These are phyloP conservation scores for Calonectria crousiana DNA, from an alignment of 2,329 filamentous ascomycete genomes.

Conservation along the genomic window DNA sequence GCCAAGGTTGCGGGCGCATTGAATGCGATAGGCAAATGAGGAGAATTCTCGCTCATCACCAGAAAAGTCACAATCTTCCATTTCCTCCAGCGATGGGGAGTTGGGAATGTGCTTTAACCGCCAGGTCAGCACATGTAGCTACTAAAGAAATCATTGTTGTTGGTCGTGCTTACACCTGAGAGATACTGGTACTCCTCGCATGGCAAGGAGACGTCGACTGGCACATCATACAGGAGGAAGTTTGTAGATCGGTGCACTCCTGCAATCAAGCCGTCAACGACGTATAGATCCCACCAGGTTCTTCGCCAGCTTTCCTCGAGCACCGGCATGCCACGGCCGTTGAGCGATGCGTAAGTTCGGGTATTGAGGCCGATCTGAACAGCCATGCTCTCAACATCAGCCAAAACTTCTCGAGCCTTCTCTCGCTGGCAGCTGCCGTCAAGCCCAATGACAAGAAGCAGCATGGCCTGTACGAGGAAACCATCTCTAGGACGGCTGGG, in stretches of 20 bases:
- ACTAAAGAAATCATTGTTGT: neutral
- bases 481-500: conserved; percentile 63
- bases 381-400: conserved; percentile 77
- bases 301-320: conserved; percentile 87
- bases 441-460: conserved; percentile 81
- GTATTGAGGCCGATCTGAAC: conserved; percentile 83
- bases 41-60: conserved; percentile 80
- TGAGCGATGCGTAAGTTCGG: conserved; percentile 71
- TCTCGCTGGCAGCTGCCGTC: conserved; percentile 81
- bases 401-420: conserved; percentile 75
- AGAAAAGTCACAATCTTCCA: conserved; percentile 81
- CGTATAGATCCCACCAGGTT: conserved; percentile 90
- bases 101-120: conserved; percentile 64
- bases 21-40: conserved; percentile 87
- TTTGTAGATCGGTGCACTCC: conserved; percentile 81
- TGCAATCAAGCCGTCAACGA: conserved; percentile 87
- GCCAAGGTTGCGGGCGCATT: conserved; percentile 82
- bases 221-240: conserved; percentile 76
- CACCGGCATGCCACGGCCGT: conserved; percentile 74
- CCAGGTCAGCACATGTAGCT: conserved; percentile 26
- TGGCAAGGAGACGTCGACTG: conserved; percentile 78
- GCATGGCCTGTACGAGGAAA: conserved; percentile 80
- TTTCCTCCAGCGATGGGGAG: conserved; percentile 76
- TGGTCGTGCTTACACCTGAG: conserved; percentile 61
- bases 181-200: conserved; percentile 85